Evolutionary conservation across 495 filamentous ascomycete genomes (phyloP), one percentile per base, ranked within the genome.

Genomic region (Lichina pygmaea): DNA sequence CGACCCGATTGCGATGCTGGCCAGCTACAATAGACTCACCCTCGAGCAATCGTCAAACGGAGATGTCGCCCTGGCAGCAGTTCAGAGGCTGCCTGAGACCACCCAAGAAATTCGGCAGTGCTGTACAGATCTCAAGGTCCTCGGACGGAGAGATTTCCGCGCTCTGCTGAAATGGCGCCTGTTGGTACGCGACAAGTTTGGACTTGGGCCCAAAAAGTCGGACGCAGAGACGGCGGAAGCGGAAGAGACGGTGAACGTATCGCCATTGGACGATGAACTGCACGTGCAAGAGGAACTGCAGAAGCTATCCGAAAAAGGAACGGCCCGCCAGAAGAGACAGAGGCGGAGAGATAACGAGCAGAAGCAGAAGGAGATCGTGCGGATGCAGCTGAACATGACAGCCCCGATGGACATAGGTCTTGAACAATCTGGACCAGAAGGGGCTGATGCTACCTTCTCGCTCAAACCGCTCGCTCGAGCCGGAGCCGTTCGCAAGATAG

Each of bases 301-400:
- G 47, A 68, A 67, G 13, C 64, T 95, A 44, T 73, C 78, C 44
- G 82, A 93, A 9, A 78, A 77, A 53, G 81, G 86, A 48, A 68
- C 54, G 24, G 50, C 73, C 40, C 70, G 72, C 51, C 82, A 73
- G 58, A 93, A 86, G 62, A 74, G 79, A 48, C 78, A 85, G 53
- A 66, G 77, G 48, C 65, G 83, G 49, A 76, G 70, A 52, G 81
- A 86, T 37, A 94, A 94, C 50, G 86, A 93, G 58, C 74, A 73
- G 54, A 93, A 85, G 61, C 75, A 78, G 50, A 84, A 78, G 57
- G 86, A 93, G 47, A 86, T 93, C 46, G 65, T 86, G 32, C 78
- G 89, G 42, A 73, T 95, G 77, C 91, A 97, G 60, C 72, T 97
- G 65, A 73, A 93, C 59, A 95, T 97, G 91, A 82, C 75, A 12